phyloP scores from a whole-genome alignment of 352 stramenopile species.

The Globisporangium iwayamae region DNA sequence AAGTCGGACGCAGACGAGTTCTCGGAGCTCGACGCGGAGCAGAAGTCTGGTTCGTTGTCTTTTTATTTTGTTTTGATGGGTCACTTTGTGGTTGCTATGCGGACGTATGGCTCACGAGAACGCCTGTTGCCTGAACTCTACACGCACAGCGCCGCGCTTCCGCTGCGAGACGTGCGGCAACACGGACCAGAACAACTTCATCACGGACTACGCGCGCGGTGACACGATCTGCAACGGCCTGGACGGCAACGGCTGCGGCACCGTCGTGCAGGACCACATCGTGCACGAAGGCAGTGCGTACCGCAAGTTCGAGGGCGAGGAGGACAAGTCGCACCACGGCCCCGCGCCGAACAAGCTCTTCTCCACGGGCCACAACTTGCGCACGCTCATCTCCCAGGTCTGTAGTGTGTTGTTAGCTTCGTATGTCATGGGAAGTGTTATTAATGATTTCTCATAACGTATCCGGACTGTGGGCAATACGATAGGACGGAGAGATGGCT shows the following conservation, averaged over 20 bases:
- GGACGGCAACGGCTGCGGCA: conserved; percentile 89
- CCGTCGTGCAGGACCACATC: conserved; percentile 93
- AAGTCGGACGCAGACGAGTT: conserved; percentile 89
- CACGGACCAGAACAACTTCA: conserved; percentile 89
- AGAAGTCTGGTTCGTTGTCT: conserved; percentile 65
- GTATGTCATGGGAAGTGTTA: neutral
- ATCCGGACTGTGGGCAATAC: neutral
- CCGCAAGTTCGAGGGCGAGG: conserved; percentile 96
- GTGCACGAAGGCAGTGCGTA: conserved; percentile 95
- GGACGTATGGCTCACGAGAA: neutral
- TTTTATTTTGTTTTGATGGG: neutral
- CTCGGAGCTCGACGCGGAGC: conserved; percentile 78
- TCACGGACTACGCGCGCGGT: conserved; percentile 84
- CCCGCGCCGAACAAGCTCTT: conserved; percentile 94
- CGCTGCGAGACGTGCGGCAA: conserved; percentile 86
- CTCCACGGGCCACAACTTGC: conserved; percentile 94
- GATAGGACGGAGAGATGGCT: conserved; percentile 82
- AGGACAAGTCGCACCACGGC: conserved; percentile 96
- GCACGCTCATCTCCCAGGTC: conserved; percentile 91
- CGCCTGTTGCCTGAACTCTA: neutral
- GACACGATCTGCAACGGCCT: conserved; percentile 87
- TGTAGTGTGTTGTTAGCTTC: conserved; percentile 11
- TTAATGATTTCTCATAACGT: conserved; percentile 1
- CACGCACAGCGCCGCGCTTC: conserved; percentile 63
- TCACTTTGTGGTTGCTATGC: neutral